Base-by-base conservation (phyloP, 1,284 basidiomycete genomes). In the Acaromyces ingoldii region DNA sequence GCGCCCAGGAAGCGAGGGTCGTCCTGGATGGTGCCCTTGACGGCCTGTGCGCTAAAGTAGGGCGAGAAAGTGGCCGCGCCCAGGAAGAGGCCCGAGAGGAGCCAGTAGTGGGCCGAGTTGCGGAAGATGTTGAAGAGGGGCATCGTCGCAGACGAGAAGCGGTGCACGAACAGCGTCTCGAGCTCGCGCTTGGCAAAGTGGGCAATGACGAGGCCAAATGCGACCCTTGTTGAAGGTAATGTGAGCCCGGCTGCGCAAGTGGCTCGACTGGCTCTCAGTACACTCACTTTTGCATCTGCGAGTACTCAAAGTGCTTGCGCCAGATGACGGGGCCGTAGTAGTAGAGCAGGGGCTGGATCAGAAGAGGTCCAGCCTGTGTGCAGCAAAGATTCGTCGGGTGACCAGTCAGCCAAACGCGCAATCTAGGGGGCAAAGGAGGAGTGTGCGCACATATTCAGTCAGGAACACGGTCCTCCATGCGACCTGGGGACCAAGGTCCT, bases 101-200 rank as follows among this genome's bases (percentile, higher is more conserved):
- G 69, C 79, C 89, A 88, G 48, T 53, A 69, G 36, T 49, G 51
- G 29, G 45, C 43, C 31, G 57, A 58, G 57, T 98, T 98, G 75
- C 87, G 88, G 80, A 92, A 87, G 40, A 98, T 82, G 74, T 91
- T 91, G 57, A 77, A 76, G 53, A 88, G 78, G 1, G 93, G 95
- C 86, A 98, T 95, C 0, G 93, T 96, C 1, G 84, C 87, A 76
- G 91, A 85, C 29, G 91, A 95, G 81, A 98, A 98, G 17, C 89
- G 85, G 49, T 63, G 53, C n/a, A 76, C 81, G 53, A 93, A 96
- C 9, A 93, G 64, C 1, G 95, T 93, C 78, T 99, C 93, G 21
- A 91, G 76, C 75, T 96, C 91, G 41, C 93, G 86, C 79, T 99
- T 98, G 57, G 84, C 63, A 76, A 92, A 98, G 76, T 98, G 93